These are phyloP conservation scores for Samsoniella hepiali DNA, from an alignment of 2,329 filamentous ascomycete genomes.

Conservation along the genomic window DNA sequence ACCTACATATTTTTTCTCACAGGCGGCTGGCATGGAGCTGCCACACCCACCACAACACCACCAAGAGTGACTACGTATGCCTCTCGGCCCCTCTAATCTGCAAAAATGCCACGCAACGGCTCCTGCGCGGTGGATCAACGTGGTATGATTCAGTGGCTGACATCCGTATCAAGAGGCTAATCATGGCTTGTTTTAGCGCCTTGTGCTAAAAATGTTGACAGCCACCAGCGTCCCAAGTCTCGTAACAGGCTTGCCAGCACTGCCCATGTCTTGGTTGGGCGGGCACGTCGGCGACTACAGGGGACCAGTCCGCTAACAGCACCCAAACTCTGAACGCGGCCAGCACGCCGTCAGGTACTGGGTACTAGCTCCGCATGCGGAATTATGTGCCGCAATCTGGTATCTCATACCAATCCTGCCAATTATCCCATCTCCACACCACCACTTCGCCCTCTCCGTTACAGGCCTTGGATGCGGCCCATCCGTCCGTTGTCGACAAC, in stretches of 20 bases:
- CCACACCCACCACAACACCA: not conserved
- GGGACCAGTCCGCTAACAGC: not conserved
- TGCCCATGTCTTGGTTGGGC: not conserved
- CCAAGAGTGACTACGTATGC: conserved; percentile 6
- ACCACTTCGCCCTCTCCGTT: not conserved
- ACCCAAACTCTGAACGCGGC: not conserved
- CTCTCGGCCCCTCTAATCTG: not conserved
- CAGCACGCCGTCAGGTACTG: not conserved
- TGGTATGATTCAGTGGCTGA: conserved; percentile 14
- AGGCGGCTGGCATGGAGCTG: not conserved
- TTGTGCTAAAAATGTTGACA: not conserved
- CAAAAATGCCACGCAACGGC: not conserved
- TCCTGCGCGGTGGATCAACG: not conserved
- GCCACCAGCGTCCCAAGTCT: not conserved
- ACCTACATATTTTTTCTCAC: not conserved
- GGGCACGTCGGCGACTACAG: too few species aligned
- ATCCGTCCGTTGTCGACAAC: not conserved
- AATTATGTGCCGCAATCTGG: not conserved
- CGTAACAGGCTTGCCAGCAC: not conserved
- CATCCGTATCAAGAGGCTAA: not conserved
- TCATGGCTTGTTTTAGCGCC: not conserved
- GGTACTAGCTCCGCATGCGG: not conserved
- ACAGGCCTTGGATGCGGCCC: not conserved
- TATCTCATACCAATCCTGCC: not conserved
- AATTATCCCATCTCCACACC: not conserved